Base-by-base conservation (phyloP, 805 yeast species). In the Wickerhamomyces chambardii region DNA sequence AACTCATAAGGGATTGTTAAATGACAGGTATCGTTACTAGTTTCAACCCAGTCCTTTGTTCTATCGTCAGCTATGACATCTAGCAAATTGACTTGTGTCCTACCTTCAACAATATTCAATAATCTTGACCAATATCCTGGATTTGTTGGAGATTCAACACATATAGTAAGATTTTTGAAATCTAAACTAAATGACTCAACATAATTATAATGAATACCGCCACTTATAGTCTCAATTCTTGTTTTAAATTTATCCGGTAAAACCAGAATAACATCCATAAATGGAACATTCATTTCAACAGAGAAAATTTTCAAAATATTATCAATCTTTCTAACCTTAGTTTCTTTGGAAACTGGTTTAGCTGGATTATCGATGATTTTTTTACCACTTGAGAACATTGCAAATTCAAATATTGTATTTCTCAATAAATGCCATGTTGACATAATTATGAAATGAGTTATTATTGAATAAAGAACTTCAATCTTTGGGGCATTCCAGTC, bases 1-100 rank as follows among this genome's bases (percentile, higher is more conserved):
- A 84, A 84, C 36, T 76, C 75, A 53, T 80, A 74, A 0, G 97
- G 96, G 34, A 86, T 64, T 17, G 64, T 63, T 30, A 80, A 51
- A 36, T 78, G 68, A 45, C 74, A 62, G 38, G 63, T 34, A 48
- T 63, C 49, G 58, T 63, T 47, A 48, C 53, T 45, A 47, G 63
- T 32, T 57, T 57, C 30, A 59, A 58, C 62, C 68, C 73, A 46
- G 47, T 56, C 48, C n/a, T 45, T 36, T 6, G 43, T 41, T 2
- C 41, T 40, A 5, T 45, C 42, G 24, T 55, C 57, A 2, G 44
- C 39, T 6, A 50, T 26, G 4, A 63, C 46, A 16, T 59, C 56
- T 1, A 68, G 59, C 5, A 53, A 28, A 33, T 55, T 45, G 5
- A 53, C 41, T 2, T 29, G 36, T 1, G 56, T 47, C 3, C 47